A percentile compares a stretch with the other conserved stretches of the same genome.
phyloP scores from a whole-genome alignment of 176 grass and related monocot species.

The Metroxylon sagu region DNA sequence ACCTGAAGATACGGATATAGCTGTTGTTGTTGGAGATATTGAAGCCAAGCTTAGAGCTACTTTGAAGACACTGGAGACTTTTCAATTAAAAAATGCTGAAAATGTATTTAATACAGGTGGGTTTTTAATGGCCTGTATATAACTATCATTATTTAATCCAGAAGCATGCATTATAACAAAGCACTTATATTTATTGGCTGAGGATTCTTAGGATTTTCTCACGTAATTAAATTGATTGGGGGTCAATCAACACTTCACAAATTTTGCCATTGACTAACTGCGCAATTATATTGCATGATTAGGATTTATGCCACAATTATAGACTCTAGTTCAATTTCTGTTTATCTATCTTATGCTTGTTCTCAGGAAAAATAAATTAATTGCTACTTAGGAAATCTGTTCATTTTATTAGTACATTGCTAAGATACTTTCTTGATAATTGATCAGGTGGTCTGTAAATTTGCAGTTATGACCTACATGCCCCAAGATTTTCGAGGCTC shows the following conservation, averaged over 20 bases:
- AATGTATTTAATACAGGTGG: constrained; percentile 95
- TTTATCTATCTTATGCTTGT: too few relatives aligned
- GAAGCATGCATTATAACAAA: too few relatives aligned
- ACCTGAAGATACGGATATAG: constrained; percentile 45
- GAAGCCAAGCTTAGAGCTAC: constrained; percentile 70
- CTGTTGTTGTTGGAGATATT: constrained; percentile 44
- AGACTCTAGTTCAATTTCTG: too few relatives aligned
- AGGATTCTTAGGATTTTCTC: too few relatives aligned
- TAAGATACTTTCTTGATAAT: constrained; percentile 14
- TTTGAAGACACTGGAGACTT: constrained; percentile 69
- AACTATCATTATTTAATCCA: not conserved
- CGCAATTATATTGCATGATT: too few relatives aligned
- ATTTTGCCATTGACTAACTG: too few relatives aligned
- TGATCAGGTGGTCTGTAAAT: constrained; percentile 31
- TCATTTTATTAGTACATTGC: constrained; percentile 2
- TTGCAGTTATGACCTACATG: constrained; percentile 99
- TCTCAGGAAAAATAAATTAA: too few relatives aligned
- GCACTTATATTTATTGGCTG: too few relatives aligned
- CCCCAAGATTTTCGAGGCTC: constrained; percentile 94
- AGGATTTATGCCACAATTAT: too few relatives aligned
- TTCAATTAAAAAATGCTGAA: constrained; percentile 81
- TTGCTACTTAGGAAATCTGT: too few relatives aligned
- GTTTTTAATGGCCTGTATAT: constrained; percentile 12
- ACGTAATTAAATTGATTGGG: too few relatives aligned
- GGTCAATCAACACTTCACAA: too few relatives aligned